Evolutionary conservation across 148 eudicot genomes (phyloP).

Genomic region (Dysphania ambrosioides): DNA sequence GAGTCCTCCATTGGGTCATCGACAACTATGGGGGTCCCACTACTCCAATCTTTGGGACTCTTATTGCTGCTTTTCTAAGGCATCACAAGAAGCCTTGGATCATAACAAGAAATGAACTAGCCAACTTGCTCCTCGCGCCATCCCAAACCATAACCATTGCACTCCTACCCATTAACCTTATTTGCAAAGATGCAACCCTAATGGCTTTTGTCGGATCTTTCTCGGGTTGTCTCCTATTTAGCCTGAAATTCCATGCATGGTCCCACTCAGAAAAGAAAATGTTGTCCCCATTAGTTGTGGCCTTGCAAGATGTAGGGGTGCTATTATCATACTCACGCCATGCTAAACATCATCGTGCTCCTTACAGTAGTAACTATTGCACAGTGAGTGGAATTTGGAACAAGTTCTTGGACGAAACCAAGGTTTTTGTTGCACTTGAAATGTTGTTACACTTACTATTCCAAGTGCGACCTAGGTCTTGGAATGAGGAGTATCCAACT

Average conservation of each 20-base stretch:
- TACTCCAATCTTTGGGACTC: constrained; percentile 73
- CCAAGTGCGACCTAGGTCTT: constrained; percentile 70
- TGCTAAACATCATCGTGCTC: constrained; percentile 63
- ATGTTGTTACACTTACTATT: constrained; percentile 60
- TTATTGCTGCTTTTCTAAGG: constrained; percentile 70
- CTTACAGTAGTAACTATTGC: constrained; percentile 71
- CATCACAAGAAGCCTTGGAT: constrained; percentile 87
- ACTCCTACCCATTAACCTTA: constrained; percentile 52
- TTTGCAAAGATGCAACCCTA: constrained; percentile 34
- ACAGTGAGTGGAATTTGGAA: constrained; percentile 90
- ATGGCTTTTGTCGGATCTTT: constrained; percentile 51
- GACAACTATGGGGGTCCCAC: constrained; percentile 63
- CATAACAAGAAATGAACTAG: constrained; percentile 58
- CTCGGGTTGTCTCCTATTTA: constrained; percentile 71
- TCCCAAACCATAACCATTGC: constrained; percentile 37
- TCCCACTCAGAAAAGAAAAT: constrained; percentile 69
- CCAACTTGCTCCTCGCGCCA: constrained; percentile 49
- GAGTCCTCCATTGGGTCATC: constrained; percentile 83
- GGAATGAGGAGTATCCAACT: constrained; percentile 48
- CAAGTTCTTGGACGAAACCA: constrained; percentile 47
- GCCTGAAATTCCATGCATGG: constrained; percentile 91
- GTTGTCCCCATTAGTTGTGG: constrained; percentile 53
- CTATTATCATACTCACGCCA: constrained; percentile 59
- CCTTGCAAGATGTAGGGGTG: constrained; percentile 64
- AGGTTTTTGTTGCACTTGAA: constrained; percentile 58